phyloP scores from a whole-genome alignment of 108 stramenopile species.

The Skeletonema grethae region DNA sequence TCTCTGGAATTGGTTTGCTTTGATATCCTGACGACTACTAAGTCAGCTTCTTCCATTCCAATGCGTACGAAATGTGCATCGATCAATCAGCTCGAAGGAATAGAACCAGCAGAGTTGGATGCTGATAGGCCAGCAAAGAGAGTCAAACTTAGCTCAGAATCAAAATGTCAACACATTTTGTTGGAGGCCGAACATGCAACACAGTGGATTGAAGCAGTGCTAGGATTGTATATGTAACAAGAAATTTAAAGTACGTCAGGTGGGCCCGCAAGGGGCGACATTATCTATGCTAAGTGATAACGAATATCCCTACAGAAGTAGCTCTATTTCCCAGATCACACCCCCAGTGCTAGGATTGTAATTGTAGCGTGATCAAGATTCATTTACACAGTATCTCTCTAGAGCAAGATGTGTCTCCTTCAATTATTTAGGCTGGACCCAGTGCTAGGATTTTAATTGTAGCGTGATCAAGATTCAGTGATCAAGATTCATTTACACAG shows the following conservation, averaged over 20 bases:
- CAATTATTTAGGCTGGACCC: no score
- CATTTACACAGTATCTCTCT: no score
- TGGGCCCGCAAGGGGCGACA: no score
- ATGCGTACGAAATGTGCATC: constrained; percentile 23
- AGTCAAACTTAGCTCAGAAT: constrained; percentile 5
- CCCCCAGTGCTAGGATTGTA: constrained; percentile 5
- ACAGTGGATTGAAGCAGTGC: constrained; percentile 33
- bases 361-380: no score
- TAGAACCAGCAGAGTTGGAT: constrained; percentile 5
- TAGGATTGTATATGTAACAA: constrained; percentile 8
- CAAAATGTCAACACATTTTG: constrained; percentile 30
- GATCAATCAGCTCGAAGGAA: constrained; percentile 10
- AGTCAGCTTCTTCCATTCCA: constrained; percentile 56
- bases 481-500: no score
- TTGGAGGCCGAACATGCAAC: constrained; percentile 35
- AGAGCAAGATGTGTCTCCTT: no score
- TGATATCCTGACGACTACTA: constrained; percentile 53
- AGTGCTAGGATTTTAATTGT: no score
- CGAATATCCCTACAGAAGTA: no score
- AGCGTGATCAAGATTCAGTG: no score
- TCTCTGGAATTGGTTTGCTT: constrained; percentile 58
- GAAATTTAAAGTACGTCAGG: no score
- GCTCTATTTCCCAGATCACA: no score
- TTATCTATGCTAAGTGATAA: no score
- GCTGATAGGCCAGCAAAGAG: constrained; percentile 20